phyloP scores from a whole-genome alignment of 2,329 filamentous ascomycete genomes.

The Paecilomyces sp. region DNA sequence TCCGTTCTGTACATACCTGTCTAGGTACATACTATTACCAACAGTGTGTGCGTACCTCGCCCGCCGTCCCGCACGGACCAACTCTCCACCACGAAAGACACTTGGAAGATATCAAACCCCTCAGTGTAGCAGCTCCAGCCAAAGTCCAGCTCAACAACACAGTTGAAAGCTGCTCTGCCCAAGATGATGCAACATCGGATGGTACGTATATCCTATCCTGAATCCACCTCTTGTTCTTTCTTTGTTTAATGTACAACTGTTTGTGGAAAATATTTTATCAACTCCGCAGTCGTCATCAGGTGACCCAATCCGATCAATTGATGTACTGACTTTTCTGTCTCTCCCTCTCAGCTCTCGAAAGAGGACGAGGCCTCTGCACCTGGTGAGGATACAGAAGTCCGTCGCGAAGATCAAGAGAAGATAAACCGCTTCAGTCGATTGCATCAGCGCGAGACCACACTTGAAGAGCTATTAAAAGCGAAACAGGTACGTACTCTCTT shows the following conservation, averaged over 20 bases:
- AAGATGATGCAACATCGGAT: conserved; percentile 54
- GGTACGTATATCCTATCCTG: conserved; percentile 34
- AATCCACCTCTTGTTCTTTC: neutral
- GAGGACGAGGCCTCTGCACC: conserved; percentile 74
- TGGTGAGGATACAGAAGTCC: conserved; percentile 82
- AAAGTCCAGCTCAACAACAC: neutral
- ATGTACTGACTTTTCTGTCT: neutral
- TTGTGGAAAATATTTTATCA: neutral
- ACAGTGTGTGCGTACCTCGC: conserved; percentile 1
- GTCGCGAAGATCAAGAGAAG: conserved; percentile 95
- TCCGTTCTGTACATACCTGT: too few relatives aligned
- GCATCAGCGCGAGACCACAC: conserved; percentile 71
- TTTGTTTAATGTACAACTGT: neutral
- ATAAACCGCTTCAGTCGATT: conserved; percentile 97
- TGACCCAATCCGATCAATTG: neutral
- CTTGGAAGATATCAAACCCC: neutral
- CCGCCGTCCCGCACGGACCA: conserved; percentile 17
- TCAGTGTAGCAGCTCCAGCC: neutral
- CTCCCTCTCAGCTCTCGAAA: conserved; percentile 65
- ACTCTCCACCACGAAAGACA: conserved; percentile 9
- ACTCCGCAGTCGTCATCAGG: neutral
- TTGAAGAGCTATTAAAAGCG: conserved; percentile 72
- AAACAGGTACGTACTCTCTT: conserved; percentile 62
- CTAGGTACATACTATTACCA: too few relatives aligned
- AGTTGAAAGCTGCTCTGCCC: neutral